A percentile compares a stretch with the other conserved stretches of the same genome.
These are phyloP conservation scores for Cadophora sp. DNA, from an alignment of 2,329 filamentous ascomycete species.

Conservation along the genomic window DNA sequence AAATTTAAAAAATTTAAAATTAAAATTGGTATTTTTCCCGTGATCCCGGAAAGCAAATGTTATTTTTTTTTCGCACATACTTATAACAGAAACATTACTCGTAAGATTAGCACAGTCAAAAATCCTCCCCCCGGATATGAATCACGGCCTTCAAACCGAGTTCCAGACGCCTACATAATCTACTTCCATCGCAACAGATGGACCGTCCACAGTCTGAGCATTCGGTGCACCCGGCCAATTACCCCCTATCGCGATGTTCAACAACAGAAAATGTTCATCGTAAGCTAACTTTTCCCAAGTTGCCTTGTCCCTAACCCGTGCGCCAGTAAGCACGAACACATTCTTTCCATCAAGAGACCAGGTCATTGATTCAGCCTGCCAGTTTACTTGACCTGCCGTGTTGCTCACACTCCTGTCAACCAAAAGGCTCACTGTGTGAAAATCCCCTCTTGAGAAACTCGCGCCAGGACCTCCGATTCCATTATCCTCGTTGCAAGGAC, in stretches of 20 bases:
- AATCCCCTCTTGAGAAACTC: background rate
- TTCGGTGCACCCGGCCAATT: background rate
- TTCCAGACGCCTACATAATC: slow-evolving; percentile 8
- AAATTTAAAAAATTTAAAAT: too few relatives aligned
- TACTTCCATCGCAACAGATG: slow-evolving; percentile 8
- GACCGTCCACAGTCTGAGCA: background rate
- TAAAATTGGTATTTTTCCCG: too few relatives aligned
- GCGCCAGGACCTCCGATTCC: background rate
- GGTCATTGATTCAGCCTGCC: background rate
- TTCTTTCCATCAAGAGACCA: slow-evolving; percentile 5
- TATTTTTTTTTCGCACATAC: too few relatives aligned
- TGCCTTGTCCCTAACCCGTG: background rate
- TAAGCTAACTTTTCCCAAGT: background rate
- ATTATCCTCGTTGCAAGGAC: background rate
- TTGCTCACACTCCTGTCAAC: background rate
- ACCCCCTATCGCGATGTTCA: background rate
- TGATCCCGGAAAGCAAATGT: too few relatives aligned
- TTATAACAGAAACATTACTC: background rate
- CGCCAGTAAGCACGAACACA: background rate
- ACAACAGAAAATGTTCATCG: background rate
- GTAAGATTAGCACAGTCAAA: background rate
- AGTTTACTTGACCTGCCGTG: background rate
- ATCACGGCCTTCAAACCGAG: background rate
- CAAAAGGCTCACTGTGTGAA: background rate
- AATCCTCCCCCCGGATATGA: background rate